phyloP scores from a whole-genome alignment of 148 eudicot genomes.

The Rheum nobile region DNA sequence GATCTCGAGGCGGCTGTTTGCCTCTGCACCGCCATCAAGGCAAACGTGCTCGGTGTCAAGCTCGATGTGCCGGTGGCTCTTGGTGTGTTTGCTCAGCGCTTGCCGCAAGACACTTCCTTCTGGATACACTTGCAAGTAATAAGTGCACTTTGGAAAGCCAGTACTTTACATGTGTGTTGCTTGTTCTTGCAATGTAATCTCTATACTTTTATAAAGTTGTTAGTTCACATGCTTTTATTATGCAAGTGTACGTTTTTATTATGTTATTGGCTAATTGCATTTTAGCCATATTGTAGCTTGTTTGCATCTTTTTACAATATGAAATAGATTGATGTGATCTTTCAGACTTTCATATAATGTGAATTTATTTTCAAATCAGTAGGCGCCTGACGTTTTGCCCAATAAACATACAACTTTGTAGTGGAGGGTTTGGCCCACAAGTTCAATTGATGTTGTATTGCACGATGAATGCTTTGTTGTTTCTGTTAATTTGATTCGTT shows the following conservation, averaged over 20 bases:
- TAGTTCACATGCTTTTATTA: not conserved
- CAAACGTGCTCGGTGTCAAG: conserved; percentile 5
- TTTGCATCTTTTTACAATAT: too few species aligned
- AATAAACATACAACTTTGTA: not conserved
- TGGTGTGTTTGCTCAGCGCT: conserved; percentile 5
- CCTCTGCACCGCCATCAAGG: conserved; percentile 14
- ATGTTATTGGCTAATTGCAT: not conserved
- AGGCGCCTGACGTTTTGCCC: too few species aligned
- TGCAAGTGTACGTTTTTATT: too few species aligned
- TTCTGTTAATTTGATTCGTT: not conserved
- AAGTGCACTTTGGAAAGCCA: not conserved
- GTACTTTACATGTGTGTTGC: not conserved
- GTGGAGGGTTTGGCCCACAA: not conserved
- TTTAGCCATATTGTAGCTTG: too few species aligned
- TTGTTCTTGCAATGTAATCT: not conserved
- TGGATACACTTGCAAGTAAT: conserved; percentile 6
- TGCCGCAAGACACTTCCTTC: conserved; percentile 8
- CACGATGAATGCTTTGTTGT: not conserved
- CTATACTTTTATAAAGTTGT: not conserved
- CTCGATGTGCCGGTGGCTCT: conserved; percentile 10
- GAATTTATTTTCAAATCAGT: too few species aligned
- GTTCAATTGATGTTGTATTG: not conserved
- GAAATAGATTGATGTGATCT: too few species aligned
- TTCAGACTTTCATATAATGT: too few species aligned
- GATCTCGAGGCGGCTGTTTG: conserved; percentile 11